Evolutionary conservation across 2,329 filamentous ascomycete genomes (phyloP), one percentile per base, ranked within the genome.

Genomic region (Epichloe sylvatica): DNA sequence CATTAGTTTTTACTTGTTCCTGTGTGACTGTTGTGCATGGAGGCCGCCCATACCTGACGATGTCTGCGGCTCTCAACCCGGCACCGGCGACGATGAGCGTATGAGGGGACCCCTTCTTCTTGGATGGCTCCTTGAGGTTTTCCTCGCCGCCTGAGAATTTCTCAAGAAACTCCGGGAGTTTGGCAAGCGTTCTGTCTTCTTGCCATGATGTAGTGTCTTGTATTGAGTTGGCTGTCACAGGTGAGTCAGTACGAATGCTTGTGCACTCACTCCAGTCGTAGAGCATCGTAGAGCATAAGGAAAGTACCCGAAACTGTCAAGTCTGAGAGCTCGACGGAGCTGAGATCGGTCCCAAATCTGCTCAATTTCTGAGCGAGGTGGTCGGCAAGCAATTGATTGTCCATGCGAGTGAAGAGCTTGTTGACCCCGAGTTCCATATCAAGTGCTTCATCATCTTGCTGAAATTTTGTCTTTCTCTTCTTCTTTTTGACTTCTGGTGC

Each of bases 21-120:
- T 30, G 46, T 52, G 47, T 38, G 33, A 39, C 25, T 8, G 34
- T 49, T 33, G 19, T 11, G 40, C 38, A 38, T 35, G 38, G 43
- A 44, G 34, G 47, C 36, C 17, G 25, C n/a, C 57, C 65, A 41
- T 70, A 84, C 81, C 84, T 78, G 30, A 85, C 82, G 44, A 96
- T 69, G 61, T 97, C 86, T 15, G 91, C 89, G 4, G 92, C 89
- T 59, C 92, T 76, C 50, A 96, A 72, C 0, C 88, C 92, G 5
- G 90, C 88, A 8, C 80, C 80, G 12, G 90, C 81, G n/a, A 98
- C 77, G 36, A 98, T 80, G 49, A 98, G 74, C 1, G 91, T 97
- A 65, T 97, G 92, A 34, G 86, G 86, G 1, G 80, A 72, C 5
- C 84, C 85, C 39, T 81, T 82, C 58, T 80, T 73, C 67, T 83